Percentiles rank a stretch among this genome's conserved stretches.
phyloP scores from a whole-genome alignment of 208 protist species.

The Perkinsela sp. region DNA sequence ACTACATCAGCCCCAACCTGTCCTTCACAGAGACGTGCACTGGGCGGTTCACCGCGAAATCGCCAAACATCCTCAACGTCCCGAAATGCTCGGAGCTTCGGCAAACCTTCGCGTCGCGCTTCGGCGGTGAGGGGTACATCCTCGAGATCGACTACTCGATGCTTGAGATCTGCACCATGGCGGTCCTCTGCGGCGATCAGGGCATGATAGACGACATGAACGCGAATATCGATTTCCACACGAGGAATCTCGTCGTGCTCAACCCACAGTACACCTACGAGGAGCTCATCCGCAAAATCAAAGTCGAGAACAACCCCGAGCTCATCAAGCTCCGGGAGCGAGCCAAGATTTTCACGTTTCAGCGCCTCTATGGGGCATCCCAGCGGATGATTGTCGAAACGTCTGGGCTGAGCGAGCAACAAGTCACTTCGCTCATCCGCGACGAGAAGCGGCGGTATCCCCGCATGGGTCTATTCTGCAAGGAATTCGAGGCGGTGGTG shows the following conservation, averaged over 20 bases:
- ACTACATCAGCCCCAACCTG: not conserved
- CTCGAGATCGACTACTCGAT: constrained; percentile 65
- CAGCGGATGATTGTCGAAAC: constrained; percentile 38
- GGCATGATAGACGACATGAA: constrained; percentile 52
- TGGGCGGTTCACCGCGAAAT: constrained; percentile 48
- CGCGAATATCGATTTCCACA: constrained; percentile 61
- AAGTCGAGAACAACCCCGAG: constrained; percentile 32
- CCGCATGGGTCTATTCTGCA: constrained; percentile 35
- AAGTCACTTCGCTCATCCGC: constrained; percentile 42
- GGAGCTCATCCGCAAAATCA: constrained; percentile 44
- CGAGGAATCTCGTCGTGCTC: constrained; percentile 48
- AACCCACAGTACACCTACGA: constrained; percentile 53
- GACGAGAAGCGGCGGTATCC: constrained; percentile 58
- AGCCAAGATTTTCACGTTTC: constrained; percentile 66
- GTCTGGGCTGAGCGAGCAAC: constrained; percentile 40
- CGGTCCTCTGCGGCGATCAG: constrained; percentile 41
- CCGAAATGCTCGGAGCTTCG: constrained; percentile 46
- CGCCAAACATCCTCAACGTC: constrained; percentile 62
- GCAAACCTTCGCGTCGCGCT: constrained; percentile 38
- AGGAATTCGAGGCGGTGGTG: constrained; percentile 2
- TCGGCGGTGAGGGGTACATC: constrained; percentile 36
- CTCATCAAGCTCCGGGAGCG: constrained; percentile 64
- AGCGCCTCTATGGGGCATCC: constrained; percentile 59
- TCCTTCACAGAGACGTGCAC: constrained; percentile 17
- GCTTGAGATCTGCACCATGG: constrained; percentile 56